Conservation (phyloP, 148 eudicot species). For the Rhododendron molle region DNA sequence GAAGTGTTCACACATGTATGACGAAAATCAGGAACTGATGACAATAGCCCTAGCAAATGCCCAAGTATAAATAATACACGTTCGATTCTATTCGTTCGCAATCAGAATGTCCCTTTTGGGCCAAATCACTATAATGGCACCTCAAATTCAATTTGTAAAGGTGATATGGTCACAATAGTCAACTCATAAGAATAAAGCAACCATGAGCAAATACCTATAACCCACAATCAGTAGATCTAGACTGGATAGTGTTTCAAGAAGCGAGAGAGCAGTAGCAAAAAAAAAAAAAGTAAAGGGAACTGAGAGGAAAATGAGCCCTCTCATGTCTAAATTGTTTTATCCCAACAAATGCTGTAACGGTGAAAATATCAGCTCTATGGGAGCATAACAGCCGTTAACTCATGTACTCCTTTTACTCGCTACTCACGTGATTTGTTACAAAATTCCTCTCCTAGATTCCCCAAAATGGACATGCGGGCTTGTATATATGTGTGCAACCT, state of each 20-base stretch:
- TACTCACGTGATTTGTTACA: not conserved
- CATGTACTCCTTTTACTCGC: not conserved
- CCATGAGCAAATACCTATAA: not conserved
- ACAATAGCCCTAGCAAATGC: not conserved
- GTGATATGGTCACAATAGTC: not conserved
- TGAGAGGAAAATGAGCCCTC: not conserved
- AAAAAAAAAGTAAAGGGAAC: not conserved
- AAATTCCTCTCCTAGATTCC: conserved; percentile 7
- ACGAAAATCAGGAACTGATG: not conserved
- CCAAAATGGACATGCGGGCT: not conserved
- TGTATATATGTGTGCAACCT: not conserved
- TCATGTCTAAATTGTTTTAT: not conserved
- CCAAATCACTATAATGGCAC: conserved; percentile 1
- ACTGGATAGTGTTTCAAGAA: not conserved
- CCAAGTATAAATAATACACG: not conserved
- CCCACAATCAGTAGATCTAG: not conserved
- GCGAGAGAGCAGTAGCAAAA: not conserved
- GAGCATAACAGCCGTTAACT: not conserved
- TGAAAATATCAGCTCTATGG: not conserved
- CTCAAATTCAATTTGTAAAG: not conserved
- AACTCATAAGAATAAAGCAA: not conserved
- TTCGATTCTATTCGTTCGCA: not conserved
- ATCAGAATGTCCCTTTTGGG: not conserved
- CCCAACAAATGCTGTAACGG: not conserved
- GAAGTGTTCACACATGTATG: not conserved